Evolutionary conservation across 2,329 filamentous ascomycete species (phyloP), one percentile per base, ranked within the genome.

Genomic region (Colletotrichum costaricense): DNA sequence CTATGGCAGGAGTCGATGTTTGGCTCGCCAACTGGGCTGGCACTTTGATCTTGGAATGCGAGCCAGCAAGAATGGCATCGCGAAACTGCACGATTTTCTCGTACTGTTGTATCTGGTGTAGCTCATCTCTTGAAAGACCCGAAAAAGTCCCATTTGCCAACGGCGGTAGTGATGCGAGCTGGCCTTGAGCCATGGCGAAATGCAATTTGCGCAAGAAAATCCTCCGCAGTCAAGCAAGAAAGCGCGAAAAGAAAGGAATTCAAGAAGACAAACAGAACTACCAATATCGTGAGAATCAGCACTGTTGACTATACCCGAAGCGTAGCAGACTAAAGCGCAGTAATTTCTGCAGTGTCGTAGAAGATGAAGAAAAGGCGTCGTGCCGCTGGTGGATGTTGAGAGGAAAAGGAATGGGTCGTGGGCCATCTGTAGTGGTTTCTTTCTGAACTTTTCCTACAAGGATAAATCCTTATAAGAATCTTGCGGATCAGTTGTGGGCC

Each of bases 11-110:
- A 7, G 63, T 22, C 58, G 67, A 57, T 74, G 76, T 77, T 71
- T 77, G 72, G 54, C 67, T 49, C 14, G 68, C 78, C 74, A 85
- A 77, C 79, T 86, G 84, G 69, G 83, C 77, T 72, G 88, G 86
- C 42, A 87, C 80, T 80, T 90, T 92, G 82, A 93, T 88, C 78
- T 85, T 88, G 63, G 90, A 88, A 79, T 95, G 93, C 78, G 88
- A 91, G 80, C 95, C 95, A 81, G 94, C 90, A 80, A 97, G 87
- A 78, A 98, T 89, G 77, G 92, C 88, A 86, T 98, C 93, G 83
- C 92, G 93, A 82, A 98, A 92, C 77, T 88, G 90, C 79, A 97
- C 82, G 79, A 98, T 93, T 84, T 93, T 94, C 80, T 93, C 90
- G 86, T 95, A 97, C 83, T 95, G 91, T 78, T 87, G 83, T 63